Percentiles rank a stretch among this genome's conserved stretches.
Evolutionary conservation across 768 basidiomycete genomes (phyloP).

Genomic region (Mycena chlorophos): DNA sequence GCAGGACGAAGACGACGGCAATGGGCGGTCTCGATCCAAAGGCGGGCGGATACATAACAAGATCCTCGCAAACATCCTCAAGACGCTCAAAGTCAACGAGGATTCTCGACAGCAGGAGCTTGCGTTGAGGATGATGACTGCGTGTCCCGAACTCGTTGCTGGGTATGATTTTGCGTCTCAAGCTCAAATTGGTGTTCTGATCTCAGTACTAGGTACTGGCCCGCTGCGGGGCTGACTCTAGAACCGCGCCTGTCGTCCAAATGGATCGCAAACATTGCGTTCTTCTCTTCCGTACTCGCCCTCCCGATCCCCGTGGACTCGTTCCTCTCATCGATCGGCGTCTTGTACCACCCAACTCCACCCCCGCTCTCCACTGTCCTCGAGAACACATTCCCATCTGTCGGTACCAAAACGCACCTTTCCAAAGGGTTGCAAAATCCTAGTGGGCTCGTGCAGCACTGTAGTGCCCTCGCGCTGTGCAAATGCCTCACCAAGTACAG

Average conservation of each 20-base stretch:
- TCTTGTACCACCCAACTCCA: slow-evolving; percentile 66
- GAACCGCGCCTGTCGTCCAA: slow-evolving; percentile 86
- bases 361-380: slow-evolving; percentile 71
- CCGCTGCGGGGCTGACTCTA: slow-evolving; percentile 64
- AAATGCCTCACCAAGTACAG: slow-evolving; percentile 76
- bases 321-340: slow-evolving; percentile 53
- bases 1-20: slow-evolving; percentile 42
- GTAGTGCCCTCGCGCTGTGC: slow-evolving; percentile 73
- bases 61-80: slow-evolving; percentile 74
- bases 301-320: slow-evolving; percentile 66
- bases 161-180: slow-evolving; percentile 46
- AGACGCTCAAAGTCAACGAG: slow-evolving; percentile 82
- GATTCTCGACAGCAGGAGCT: slow-evolving; percentile 84
- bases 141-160: slow-evolving; percentile 84
- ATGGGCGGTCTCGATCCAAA: slow-evolving; percentile 31
- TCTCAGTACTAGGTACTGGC: slow-evolving; percentile 63
- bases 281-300: slow-evolving; percentile 77
- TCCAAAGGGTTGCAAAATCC: slow-evolving; percentile 79
- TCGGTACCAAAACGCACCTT: slow-evolving; percentile 67
- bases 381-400: slow-evolving; percentile 75
- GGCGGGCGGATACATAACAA: slow-evolving; percentile 73
- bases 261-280: slow-evolving; percentile 89
- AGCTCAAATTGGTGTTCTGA: neutral
- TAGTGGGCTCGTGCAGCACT: slow-evolving; percentile 80
- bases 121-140: slow-evolving; percentile 72